A percentile compares a stretch with the other conserved stretches of the same genome.
Evolutionary conservation across 169 alveolate species (phyloP).

Genomic region (Cystoisospora suis): DNA sequence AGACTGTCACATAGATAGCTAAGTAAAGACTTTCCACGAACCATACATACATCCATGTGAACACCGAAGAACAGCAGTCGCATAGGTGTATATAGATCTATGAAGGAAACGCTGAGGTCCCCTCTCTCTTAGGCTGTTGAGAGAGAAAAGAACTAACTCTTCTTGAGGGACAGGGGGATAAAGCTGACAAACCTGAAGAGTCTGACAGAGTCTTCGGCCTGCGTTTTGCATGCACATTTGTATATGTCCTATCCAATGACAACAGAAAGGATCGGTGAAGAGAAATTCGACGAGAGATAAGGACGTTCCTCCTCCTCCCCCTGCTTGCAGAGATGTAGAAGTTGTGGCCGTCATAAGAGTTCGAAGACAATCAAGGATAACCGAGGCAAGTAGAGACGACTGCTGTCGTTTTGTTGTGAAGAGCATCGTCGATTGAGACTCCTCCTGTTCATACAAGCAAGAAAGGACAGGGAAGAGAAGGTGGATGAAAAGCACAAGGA

Average conservation of each 20-base stretch:
- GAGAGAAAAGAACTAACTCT: too few relatives aligned
- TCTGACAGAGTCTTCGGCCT: slow-evolving; percentile 6
- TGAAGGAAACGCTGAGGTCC: not conserved
- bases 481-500: too few relatives aligned
- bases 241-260: slow-evolving; percentile 12
- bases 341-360: slow-evolving; percentile 7
- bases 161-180: not conserved
- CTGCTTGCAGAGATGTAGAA: not conserved
- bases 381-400: slow-evolving; percentile 31
- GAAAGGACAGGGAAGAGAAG: not conserved
- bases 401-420: not conserved
- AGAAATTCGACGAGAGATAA: not conserved
- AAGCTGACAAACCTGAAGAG: not conserved
- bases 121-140: too few relatives aligned
- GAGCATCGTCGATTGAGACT: not conserved
- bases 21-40: too few relatives aligned
- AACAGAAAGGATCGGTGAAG: slow-evolving; percentile 7
- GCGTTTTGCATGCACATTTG: not conserved
- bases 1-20: too few relatives aligned
- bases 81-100: not conserved
- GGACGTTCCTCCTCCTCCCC: not conserved
- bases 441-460: not conserved
- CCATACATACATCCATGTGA: too few relatives aligned
- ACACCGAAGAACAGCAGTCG: not conserved
- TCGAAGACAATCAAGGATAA: slow-evolving; percentile 19